Percentiles rank a stretch among this genome's conserved stretches.
These are phyloP conservation scores for Plasmodium inui DNA, from an alignment of 169 alveolate species.

Conservation along the genomic window DNA sequence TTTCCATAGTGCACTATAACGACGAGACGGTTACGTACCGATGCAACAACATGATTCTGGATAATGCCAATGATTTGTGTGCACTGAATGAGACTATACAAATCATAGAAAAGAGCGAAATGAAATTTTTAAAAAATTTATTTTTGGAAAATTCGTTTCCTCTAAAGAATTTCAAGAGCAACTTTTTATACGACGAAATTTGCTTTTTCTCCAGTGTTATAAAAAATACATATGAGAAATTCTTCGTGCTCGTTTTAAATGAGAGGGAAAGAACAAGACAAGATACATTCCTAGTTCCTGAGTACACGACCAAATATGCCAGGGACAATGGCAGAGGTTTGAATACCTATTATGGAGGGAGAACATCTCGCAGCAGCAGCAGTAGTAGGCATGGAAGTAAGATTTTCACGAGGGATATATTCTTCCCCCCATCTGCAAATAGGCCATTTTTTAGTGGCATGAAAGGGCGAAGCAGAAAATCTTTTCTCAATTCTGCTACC, in stretches of 20 bases:
- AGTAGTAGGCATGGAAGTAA: neutral
- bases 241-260: constrained; percentile 39
- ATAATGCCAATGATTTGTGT: constrained; percentile 36
- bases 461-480: neutral
- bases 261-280: constrained; percentile 26
- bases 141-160: constrained; percentile 47
- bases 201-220: constrained; percentile 21
- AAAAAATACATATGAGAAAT: constrained; percentile 51
- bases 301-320: constrained; percentile 19
- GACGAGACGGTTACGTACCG: constrained; percentile 12
- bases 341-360: neutral
- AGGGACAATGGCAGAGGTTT: neutral
- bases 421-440: neutral
- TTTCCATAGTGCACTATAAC: constrained; percentile 43
- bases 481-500: neutral
- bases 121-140: constrained; percentile 54
- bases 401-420: neutral
- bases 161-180: constrained; percentile 13
- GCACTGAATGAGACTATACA: constrained; percentile 26
- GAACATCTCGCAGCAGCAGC: constrained; percentile 6
- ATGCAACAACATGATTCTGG: constrained; percentile 58
- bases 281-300: constrained; percentile 24
- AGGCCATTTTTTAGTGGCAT: neutral
- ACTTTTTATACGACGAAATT: constrained; percentile 52
- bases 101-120: constrained; percentile 45